phyloP scores from a whole-genome alignment of 768 basidiomycete species.

The Gloeostereum incarnatum region DNA sequence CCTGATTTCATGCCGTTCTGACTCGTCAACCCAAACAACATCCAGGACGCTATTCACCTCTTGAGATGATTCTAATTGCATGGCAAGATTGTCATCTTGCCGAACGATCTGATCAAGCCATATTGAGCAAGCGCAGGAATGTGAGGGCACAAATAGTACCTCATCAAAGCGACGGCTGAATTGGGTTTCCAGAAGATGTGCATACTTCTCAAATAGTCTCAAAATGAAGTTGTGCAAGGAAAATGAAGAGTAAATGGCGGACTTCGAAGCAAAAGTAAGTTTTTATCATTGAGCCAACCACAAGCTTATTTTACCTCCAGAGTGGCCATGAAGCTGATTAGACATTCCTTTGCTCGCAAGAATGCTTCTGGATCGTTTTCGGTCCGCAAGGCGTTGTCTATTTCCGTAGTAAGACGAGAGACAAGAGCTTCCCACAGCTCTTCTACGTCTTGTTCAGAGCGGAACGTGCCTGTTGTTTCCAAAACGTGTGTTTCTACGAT shows the following conservation, averaged over 20 bases:
- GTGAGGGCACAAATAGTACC: slow-evolving; percentile 30
- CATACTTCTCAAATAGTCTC: slow-evolving; percentile 87
- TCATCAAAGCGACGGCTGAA: slow-evolving; percentile 76
- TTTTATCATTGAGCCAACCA: neutral
- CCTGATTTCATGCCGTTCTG: slow-evolving; percentile 50
- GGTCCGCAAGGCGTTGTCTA: slow-evolving; percentile 60
- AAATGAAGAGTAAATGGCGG: slow-evolving; percentile 79
- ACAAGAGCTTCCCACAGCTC: slow-evolving; percentile 92
- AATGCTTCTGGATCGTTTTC: slow-evolving; percentile 80
- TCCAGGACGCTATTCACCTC: slow-evolving; percentile 72
- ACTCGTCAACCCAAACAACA: slow-evolving; percentile 73
- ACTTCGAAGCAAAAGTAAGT: slow-evolving; percentile 31
- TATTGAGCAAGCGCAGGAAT: neutral
- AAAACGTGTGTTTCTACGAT: slow-evolving; percentile 93
- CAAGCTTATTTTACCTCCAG: slow-evolving; percentile 55
- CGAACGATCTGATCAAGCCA: slow-evolving; percentile 57
- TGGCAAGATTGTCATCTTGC: slow-evolving; percentile 84
- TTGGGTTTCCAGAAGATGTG: slow-evolving; percentile 68
- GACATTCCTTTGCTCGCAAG: slow-evolving; percentile 71
- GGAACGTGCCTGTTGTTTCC: slow-evolving; percentile 79
- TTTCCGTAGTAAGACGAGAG: slow-evolving; percentile 57
- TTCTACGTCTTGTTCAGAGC: slow-evolving; percentile 87
- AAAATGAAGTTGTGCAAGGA: slow-evolving; percentile 78
- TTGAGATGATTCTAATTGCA: slow-evolving; percentile 53
- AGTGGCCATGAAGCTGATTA: slow-evolving; percentile 84